Percentiles rank a stretch among this genome's conserved stretches.
phyloP scores from a whole-genome alignment of 768 basidiomycete genomes.

The Mycena rebaudengoi region DNA sequence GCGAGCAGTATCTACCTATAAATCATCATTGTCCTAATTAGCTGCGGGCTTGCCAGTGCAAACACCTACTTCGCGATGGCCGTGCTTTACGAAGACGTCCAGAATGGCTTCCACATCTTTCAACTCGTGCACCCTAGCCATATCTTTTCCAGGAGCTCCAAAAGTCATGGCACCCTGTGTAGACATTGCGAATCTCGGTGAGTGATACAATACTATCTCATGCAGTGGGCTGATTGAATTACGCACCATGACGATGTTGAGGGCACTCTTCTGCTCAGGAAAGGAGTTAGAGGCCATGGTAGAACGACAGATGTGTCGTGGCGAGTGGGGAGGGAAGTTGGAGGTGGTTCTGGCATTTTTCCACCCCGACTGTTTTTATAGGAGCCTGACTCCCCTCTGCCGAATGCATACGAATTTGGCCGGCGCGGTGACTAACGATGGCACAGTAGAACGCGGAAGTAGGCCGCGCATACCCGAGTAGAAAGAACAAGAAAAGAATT shows the following conservation, averaged over 20 bases:
- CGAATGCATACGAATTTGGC: too few relatives aligned
- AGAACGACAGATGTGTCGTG: too few relatives aligned
- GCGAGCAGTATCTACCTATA: slow-evolving; percentile 26
- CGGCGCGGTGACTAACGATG: too few relatives aligned
- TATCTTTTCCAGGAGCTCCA: slow-evolving; percentile 12
- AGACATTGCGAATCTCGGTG: too few relatives aligned
- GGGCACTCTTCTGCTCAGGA: slow-evolving; percentile 12
- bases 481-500: too few relatives aligned
- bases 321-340: too few relatives aligned
- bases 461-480: too few relatives aligned
- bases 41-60: not conserved
- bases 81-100: slow-evolving; percentile 17
- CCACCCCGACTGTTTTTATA: too few relatives aligned
- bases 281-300: not conserved
- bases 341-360: too few relatives aligned
- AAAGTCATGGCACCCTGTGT: slow-evolving; percentile 23
- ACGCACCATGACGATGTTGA: slow-evolving; percentile 25
- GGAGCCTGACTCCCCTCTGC: too few relatives aligned
- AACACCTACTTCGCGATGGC: slow-evolving; percentile 8
- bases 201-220: not conserved
- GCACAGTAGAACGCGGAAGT: too few relatives aligned
- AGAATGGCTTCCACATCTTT: slow-evolving; percentile 20
- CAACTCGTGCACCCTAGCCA: slow-evolving; percentile 14
- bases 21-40: not conserved
- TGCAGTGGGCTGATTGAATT: not conserved